Evolutionary conservation across 495 filamentous ascomycete genomes (phyloP).

Genomic region (Aspergillus diversus): DNA sequence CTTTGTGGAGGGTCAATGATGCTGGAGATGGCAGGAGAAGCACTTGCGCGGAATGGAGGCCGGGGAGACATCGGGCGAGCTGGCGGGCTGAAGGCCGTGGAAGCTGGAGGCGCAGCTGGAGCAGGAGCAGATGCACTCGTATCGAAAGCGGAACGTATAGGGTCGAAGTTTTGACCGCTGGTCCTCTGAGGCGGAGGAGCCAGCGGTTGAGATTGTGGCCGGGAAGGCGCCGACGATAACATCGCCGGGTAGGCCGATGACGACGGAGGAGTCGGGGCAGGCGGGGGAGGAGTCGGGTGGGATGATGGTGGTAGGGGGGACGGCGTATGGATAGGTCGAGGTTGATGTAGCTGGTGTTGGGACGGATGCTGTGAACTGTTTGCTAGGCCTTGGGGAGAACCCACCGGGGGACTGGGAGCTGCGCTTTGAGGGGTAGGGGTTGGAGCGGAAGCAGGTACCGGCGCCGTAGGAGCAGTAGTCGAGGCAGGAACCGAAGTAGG

Average conservation of each 20-base stretch:
- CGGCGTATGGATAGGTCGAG: conserved; percentile 22
- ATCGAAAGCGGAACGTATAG: conserved; percentile 71
- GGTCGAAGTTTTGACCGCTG: conserved; percentile 84
- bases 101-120: conserved; percentile 57
- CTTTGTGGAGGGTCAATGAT: conserved; percentile 75
- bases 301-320: conserved; percentile 33
- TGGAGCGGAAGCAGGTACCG: conserved; percentile 14
- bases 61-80: conserved; percentile 38
- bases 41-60: conserved; percentile 69
- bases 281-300: conserved; percentile 21
- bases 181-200: conserved; percentile 46
- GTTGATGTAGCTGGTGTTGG: conserved; percentile 17
- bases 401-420: conserved; percentile 23
- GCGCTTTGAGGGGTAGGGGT: conserved; percentile 23
- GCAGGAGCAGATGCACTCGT: conserved; percentile 61
- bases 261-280: conserved; percentile 23
- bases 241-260: conserved; percentile 28
- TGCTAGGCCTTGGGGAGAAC: conserved; percentile 11
- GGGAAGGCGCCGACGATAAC: conserved; percentile 31
- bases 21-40: conserved; percentile 87
- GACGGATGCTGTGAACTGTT: conserved; percentile 8
- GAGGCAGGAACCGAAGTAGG: conserved; percentile 20
- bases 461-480: conserved; percentile 16
- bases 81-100: conserved; percentile 44
- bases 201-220: conserved; percentile 47